Percentiles rank a stretch among this genome's conserved stretches.
These are phyloP conservation scores for Botrytis elliptica DNA, from an alignment of 2,329 filamentous ascomycete genomes.

Conservation along the genomic window DNA sequence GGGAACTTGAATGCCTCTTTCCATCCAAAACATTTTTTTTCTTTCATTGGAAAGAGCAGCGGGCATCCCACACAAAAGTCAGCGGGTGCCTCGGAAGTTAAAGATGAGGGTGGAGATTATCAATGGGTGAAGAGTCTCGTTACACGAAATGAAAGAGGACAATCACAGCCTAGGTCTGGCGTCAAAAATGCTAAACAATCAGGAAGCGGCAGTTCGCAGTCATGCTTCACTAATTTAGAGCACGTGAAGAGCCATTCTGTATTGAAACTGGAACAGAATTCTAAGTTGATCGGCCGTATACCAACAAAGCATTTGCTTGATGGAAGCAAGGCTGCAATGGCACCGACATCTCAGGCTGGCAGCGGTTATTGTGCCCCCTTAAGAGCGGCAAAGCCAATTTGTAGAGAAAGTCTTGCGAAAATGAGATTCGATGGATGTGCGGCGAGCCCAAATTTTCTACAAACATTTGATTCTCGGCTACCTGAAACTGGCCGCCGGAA, in stretches of 20 bases:
- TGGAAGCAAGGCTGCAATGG: neutral
- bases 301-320: neutral
- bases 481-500: neutral
- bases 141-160: neutral
- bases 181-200: neutral
- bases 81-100: neutral
- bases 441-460: neutral
- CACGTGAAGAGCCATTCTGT: neutral
- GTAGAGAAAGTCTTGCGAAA: neutral
- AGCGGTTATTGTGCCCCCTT: neutral
- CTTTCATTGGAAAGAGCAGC: neutral
- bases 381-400: neutral
- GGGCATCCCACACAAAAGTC: neutral
- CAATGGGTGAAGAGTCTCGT: neutral
- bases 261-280: no score
- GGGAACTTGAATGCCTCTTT: neutral
- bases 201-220: neutral
- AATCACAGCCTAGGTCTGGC: neutral
- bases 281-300: no score
- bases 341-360: neutral
- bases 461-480: neutral
- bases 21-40: conserved; percentile 1
- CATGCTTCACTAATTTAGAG: neutral
- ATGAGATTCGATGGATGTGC: neutral
- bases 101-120: neutral